Evolutionary conservation across 2,329 filamentous ascomycete species (phyloP), one percentile per base, ranked within the genome.

Genomic region (Tolypocladium amazonense): DNA sequence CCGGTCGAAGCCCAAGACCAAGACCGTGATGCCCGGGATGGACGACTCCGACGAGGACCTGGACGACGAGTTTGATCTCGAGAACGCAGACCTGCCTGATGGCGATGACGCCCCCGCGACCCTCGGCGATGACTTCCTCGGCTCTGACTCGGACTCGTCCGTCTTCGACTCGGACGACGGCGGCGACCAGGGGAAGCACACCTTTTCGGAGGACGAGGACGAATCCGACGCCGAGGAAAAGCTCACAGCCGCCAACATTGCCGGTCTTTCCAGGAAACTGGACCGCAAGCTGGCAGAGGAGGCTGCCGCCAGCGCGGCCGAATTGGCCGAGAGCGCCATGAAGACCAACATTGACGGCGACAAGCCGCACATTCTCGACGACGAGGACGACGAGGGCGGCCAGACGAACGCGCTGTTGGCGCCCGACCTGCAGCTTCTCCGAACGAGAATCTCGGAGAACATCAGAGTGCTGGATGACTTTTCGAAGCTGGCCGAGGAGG

Each of bases 201-300:
- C 96, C 80, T 99, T 96, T 80, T 97, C 94, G 0, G 94, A 97
- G 64, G 93, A 97, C 69, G 92, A 95, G 67, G 90, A 93, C 64
- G 88, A 92, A 57, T 92, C 89, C 1, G 91, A 95, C 67, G 88
- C 86, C 6, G 91, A 96, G 75, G 92, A 97, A 76, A 88, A 87
- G 72, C 82, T 99, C 65, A 99, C 91, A 57, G 92, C 92, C 1
- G 94, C 94, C 63, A 99, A 99, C 74, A 97, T 99, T 63, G 94
- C 88, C 68, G 94, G 94, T 61, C 78, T 99, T 59, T 92, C 93
- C 59, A 82, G 86, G 67, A 93, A 92, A 73, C 76, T 99, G 60
- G 93, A 99, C 71, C 79, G 84, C 68, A 80, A 94, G 70, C 79
- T 83, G 69, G 88, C 89, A 53, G 82, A 88, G 62, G 90, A 96